A percentile compares a stretch with the other conserved stretches of the same genome.
phyloP scores from a whole-genome alignment of 2,329 filamentous ascomycete genomes.

The Tolypocladium paradoxum region DNA sequence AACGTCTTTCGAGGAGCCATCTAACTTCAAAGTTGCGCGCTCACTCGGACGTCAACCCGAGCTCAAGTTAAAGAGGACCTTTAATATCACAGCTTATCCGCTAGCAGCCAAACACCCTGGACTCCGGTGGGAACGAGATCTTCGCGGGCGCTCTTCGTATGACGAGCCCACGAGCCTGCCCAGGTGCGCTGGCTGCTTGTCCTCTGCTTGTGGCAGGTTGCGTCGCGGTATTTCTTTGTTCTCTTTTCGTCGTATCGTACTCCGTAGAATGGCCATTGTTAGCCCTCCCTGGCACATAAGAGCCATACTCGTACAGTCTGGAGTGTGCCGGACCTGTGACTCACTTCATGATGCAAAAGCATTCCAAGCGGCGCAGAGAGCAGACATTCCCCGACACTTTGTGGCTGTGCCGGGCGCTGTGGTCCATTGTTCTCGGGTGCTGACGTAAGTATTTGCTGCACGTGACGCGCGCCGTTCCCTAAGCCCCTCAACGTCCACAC shows the following conservation, averaged over 20 bases:
- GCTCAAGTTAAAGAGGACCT: too few relatives aligned
- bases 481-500: slow-evolving; percentile 34
- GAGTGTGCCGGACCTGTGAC: neutral
- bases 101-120: too few relatives aligned
- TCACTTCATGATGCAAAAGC: neutral
- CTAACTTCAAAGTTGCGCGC: too few relatives aligned
- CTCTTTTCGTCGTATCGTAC: neutral
- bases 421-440: slow-evolving; percentile 4
- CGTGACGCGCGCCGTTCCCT: slow-evolving; percentile 18
- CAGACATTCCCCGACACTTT: neutral
- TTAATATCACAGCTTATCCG: too few relatives aligned
- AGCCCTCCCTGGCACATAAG: neutral
- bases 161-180: too few relatives aligned
- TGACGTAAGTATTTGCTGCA: slow-evolving; percentile 19
- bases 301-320: neutral
- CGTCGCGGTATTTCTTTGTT: neutral
- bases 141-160: too few relatives aligned
- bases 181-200: neutral
- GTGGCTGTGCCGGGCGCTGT: neutral
- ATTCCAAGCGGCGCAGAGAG: too few relatives aligned
- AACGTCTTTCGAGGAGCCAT: too few relatives aligned
- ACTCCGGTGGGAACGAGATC: too few relatives aligned
- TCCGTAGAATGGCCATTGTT: neutral
- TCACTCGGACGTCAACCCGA: too few relatives aligned
- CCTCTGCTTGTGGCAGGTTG: neutral